Percentiles rank a stretch among this genome's conserved stretches.
phyloP scores from a whole-genome alignment of 352 stramenopile genomes.

The Blastocystis sp. region DNA sequence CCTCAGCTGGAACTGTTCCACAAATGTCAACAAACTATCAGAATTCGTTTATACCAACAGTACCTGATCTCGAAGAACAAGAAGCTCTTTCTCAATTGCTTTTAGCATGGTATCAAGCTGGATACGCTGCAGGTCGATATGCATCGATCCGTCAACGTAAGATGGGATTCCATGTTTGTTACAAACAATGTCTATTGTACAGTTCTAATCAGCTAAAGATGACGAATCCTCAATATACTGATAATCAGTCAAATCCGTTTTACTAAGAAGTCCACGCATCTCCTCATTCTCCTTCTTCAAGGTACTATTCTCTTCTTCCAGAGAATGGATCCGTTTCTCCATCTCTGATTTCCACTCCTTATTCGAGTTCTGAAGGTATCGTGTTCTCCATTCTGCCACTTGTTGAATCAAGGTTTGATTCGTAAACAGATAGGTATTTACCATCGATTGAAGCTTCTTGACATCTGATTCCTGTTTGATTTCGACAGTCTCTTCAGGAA shows the following conservation, averaged over 20 bases:
- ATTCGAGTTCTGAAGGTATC: not conserved
- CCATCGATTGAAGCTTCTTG: not conserved
- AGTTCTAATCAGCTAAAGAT: not conserved
- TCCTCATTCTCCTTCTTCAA: constrained; percentile 35
- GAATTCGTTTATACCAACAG: not conserved
- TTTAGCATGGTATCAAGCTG: constrained; percentile 47
- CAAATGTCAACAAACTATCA: not conserved
- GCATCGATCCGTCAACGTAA: constrained; percentile 1
- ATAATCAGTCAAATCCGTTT: constrained; percentile 25
- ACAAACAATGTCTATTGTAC: constrained; percentile 19
- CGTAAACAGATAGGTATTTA: constrained; percentile 19
- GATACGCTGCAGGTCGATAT: constrained; percentile 50
- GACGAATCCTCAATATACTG: constrained; percentile 45
- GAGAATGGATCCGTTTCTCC: not conserved
- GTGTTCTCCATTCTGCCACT: not conserved
- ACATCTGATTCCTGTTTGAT: not conserved
- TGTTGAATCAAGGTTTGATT: constrained; percentile 48
- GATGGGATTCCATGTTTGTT: constrained; percentile 22
- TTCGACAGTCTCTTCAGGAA: not conserved
- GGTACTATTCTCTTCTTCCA: not conserved
- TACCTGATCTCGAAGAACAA: constrained; percentile 36
- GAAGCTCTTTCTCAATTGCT: constrained; percentile 46
- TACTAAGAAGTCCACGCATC: not conserved
- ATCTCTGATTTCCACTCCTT: not conserved
- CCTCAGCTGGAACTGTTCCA: not conserved